Evolutionary conservation across 768 basidiomycete genomes (phyloP), one percentile per base, ranked within the genome.

Genomic region (Mycena belliarum): DNA sequence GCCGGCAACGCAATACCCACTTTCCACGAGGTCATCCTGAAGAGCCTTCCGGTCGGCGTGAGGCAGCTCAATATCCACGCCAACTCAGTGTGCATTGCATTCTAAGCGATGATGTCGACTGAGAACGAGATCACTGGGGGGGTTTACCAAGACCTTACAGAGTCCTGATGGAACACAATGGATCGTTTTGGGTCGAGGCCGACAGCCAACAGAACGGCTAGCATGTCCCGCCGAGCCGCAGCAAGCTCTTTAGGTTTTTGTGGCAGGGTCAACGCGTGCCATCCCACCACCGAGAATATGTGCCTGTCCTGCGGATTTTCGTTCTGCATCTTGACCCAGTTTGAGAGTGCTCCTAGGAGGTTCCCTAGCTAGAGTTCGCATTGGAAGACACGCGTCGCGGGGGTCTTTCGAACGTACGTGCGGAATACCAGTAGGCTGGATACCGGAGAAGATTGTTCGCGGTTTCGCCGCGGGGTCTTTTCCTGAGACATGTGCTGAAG

Each of bases 1-100:
- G n/a, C n/a, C 7, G 20, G 29, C 14, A 33, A 16, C 16, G 59
- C 76, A 2, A 25, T 3, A 47, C 29, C 4, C 20, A 91, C 93
- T 84, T 98, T 98, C 94, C 95, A 98, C 0, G 93, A 94, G 5
- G 95, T 98, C 96, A 98, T 97, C 41, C 95, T 74, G 38, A 86
- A 83, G 11, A 98, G 74, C 63, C 85, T 86, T 11, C 93, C 93
- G 21, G 95, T 78, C 0, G 93, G 87, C 0, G 92, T 88, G 29
- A 94, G 73, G 65, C 93, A 96, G 61, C 83, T 91, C 55, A 98
- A 70, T 46, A 95, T 85, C 96, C 95, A 98, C 3, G 90, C 87
- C 18, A 97, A 74, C 63, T 98, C 95, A 1, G 86, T 81, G 67
- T 98, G 95, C 59, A 88, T 79, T 50, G 78, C 85, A 52, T 95